Evolutionary conservation across 139 green algal genomes (phyloP).

Genomic region (Chlorella sp.): DNA sequence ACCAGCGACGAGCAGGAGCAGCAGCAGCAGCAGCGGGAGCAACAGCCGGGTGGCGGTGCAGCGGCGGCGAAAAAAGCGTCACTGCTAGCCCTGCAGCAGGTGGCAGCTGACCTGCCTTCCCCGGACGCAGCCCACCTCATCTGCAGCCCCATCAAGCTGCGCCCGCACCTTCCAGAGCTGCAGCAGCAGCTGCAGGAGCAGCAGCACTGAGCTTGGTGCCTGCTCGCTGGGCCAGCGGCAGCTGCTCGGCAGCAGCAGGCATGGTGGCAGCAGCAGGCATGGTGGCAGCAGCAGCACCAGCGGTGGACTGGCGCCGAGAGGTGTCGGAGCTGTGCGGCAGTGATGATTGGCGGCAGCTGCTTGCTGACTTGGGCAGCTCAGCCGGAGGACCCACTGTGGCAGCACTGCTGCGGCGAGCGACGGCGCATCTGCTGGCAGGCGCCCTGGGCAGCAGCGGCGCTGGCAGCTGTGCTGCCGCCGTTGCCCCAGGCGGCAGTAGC

Average conservation of each 20-base stretch:
- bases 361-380: not conserved
- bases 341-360: slow-evolving; percentile 15
- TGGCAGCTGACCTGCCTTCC: slow-evolving; percentile 15
- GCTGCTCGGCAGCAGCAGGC: not conserved
- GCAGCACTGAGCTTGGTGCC: not conserved
- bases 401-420: slow-evolving; percentile 9
- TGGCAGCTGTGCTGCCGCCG: too few species aligned
- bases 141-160: slow-evolving; percentile 29
- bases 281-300: not conserved
- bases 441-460: not conserved
- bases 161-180: slow-evolving; percentile 13
- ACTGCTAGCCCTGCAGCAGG: not conserved
- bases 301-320: not conserved
- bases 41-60: not conserved
- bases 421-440: not conserved
- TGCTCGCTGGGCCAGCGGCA: not conserved
- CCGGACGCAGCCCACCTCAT: slow-evolving; percentile 17
- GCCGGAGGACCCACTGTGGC: slow-evolving; percentile 9
- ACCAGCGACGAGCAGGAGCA: not conserved
- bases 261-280: not conserved
- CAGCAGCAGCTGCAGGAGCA: not conserved
- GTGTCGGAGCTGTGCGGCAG: slow-evolving; percentile 9
- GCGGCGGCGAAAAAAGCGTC: not conserved
- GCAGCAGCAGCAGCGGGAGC: not conserved
- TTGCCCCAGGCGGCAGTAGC: not conserved